phyloP scores from a whole-genome alignment of 2,329 filamentous ascomycete genomes.

The Clonostachys rosea region DNA sequence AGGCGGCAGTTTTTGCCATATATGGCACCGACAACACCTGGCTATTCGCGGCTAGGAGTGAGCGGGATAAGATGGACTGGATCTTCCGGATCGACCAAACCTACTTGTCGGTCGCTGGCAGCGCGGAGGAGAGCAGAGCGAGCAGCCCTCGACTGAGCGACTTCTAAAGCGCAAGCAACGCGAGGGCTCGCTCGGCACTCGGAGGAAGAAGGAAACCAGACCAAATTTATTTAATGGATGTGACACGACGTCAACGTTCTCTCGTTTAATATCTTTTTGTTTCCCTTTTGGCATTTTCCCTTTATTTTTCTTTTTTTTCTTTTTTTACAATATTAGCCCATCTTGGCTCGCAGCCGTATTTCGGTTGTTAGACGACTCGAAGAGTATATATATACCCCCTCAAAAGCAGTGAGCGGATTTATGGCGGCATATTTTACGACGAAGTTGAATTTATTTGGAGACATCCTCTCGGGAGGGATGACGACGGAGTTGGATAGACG shows the following conservation, averaged over 20 bases:
- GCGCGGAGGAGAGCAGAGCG: conserved; percentile 27
- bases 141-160: conserved; percentile 25
- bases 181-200: not conserved
- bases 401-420: not conserved
- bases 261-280: not conserved
- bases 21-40: conserved; percentile 95
- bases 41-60: conserved; percentile 84
- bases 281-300: not conserved
- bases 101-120: conserved; percentile 44
- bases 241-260: conserved; percentile 3
- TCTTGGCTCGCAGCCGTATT: too few relatives aligned
- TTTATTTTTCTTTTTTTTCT: not conserved
- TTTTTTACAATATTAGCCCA: too few relatives aligned
- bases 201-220: not conserved
- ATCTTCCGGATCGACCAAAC: conserved; percentile 92
- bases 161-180: conserved; percentile 3
- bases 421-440: too few relatives aligned
- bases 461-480: too few relatives aligned
- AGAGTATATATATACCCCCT: not conserved
- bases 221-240: not conserved
- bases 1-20: conserved; percentile 82
- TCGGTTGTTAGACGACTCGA: not conserved
- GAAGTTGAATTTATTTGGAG: too few relatives aligned
- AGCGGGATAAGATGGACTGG: conserved; percentile 95
- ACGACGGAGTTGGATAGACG: too few relatives aligned